Percentiles rank a stretch among this genome's conserved stretches.
phyloP scores from a whole-genome alignment of 2,329 filamentous ascomycete genomes.

The Fusarium brevicatenulatum region DNA sequence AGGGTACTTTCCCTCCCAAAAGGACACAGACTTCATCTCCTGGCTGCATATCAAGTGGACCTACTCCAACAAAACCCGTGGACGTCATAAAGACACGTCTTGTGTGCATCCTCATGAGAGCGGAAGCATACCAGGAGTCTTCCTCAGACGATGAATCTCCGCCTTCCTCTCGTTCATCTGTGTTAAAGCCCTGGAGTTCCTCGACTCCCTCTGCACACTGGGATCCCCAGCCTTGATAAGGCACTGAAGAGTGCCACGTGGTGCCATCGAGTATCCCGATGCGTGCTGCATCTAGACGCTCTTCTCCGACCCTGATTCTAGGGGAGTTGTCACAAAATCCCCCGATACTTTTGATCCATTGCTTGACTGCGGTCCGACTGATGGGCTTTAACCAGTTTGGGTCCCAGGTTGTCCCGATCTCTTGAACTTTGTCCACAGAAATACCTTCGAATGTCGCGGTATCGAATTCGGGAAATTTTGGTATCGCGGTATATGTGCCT shows the following conservation, averaged over 20 bases:
- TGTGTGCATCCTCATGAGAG: not conserved
- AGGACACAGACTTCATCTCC: not conserved
- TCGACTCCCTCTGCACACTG: not conserved
- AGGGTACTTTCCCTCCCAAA: not conserved
- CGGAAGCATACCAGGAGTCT: not conserved
- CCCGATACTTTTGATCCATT: not conserved
- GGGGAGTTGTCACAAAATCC: not conserved
- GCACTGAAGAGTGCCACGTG: not conserved
- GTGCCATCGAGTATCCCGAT: not conserved
- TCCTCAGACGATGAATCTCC: not conserved
- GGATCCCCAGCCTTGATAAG: not conserved
- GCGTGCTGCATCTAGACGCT: not conserved
- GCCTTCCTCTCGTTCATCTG: too few relatives aligned
- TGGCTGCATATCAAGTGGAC: not conserved
- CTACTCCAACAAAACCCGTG: not conserved
- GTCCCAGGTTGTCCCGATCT: not conserved
- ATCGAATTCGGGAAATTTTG: not conserved
- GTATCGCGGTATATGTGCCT: not conserved
- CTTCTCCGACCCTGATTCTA: not conserved
- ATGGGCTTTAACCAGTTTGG: not conserved
- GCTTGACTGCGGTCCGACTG: fast-evolving
- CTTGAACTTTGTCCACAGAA: not conserved
- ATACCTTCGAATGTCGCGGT: not conserved
- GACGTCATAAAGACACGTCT: not conserved
- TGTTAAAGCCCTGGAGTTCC: not conserved